phyloP scores from a whole-genome alignment of 108 stramenopile genomes.

The Fragilaria crotonensis region DNA sequence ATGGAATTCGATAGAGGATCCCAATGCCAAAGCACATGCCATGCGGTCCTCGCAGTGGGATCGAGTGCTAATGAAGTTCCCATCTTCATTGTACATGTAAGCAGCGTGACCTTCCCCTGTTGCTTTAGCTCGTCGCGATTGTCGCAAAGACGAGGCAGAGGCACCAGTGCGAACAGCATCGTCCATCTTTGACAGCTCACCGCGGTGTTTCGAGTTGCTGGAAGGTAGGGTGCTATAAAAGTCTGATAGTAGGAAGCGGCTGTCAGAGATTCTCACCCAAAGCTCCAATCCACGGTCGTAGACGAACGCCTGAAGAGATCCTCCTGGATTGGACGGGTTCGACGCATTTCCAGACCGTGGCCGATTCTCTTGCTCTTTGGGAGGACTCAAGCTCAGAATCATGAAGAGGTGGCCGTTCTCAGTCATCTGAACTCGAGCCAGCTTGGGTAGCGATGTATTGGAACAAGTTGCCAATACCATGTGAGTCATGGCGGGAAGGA shows the following conservation, averaged over 20 bases:
- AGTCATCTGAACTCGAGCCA: conserved; percentile 63
- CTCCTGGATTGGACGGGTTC: conserved; percentile 14
- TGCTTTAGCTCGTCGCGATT: conserved; percentile 21
- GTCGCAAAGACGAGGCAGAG: conserved; percentile 23
- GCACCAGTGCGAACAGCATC: conserved; percentile 49
- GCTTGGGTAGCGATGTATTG: conserved; percentile 32
- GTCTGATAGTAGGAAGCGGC: conserved; percentile 76
- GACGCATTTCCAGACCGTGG: background rate
- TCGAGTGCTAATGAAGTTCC: conserved; percentile 27
- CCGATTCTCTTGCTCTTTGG: conserved; percentile 6
- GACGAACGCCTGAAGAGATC: conserved; percentile 68
- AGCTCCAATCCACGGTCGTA: conserved; percentile 59
- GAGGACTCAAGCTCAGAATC: conserved; percentile 36
- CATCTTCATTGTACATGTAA: conserved; percentile 12
- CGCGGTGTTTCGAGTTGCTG: conserved; percentile 9
- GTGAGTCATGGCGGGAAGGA: conserved; percentile 76
- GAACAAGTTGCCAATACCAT: conserved; percentile 37
- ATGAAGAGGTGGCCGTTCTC: conserved; percentile 55
- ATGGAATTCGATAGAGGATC: conserved; percentile 53
- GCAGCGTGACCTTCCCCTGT: conserved; percentile 6
- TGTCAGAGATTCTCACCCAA: conserved; percentile 77
- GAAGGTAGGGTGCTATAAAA: conserved; percentile 61
- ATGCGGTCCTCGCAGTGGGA: conserved; percentile 86
- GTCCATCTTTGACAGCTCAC: conserved; percentile 56
- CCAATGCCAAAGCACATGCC: conserved; percentile 71